These are phyloP conservation scores for Przewalskia tangutica DNA, from an alignment of 257 asterid genomes.

Conservation along the genomic window DNA sequence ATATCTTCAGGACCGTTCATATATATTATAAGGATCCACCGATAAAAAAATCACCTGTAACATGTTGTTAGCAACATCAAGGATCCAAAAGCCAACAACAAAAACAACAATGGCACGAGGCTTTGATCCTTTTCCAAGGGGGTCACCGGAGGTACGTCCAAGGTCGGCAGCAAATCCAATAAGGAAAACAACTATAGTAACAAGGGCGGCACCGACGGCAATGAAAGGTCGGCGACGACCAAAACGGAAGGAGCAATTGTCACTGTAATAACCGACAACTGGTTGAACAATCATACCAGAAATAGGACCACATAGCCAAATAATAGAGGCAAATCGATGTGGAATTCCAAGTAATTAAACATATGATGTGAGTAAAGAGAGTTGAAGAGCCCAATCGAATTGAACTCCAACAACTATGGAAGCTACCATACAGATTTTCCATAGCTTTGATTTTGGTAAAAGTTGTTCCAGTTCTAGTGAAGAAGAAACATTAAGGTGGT, in stretches of 20 bases:
- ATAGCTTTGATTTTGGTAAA: constrained; percentile 23
- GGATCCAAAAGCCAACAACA: constrained; percentile 82
- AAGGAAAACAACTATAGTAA: too few species aligned
- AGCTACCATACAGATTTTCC: constrained; percentile 49
- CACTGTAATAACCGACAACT: too few species aligned
- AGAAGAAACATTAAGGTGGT: not conserved
- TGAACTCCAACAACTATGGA: constrained; percentile 85
- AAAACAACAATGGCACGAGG: constrained; percentile 70
- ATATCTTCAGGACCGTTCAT: too few species aligned
- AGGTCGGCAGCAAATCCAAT: too few species aligned
- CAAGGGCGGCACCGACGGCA: too few species aligned
- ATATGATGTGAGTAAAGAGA: constrained; percentile 77
- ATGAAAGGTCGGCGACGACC: too few species aligned
- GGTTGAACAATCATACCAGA: too few species aligned
- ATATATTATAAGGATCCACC: too few species aligned
- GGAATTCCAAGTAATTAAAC: constrained; percentile 80
- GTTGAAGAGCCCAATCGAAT: constrained; percentile 94
- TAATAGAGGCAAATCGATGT: constrained; percentile 61
- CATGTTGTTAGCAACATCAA: constrained; percentile 84
- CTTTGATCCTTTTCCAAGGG: constrained; percentile 26
- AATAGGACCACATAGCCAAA: too few species aligned
- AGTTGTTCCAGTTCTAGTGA: constrained; percentile 18
- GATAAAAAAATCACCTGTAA: constrained; percentile 44
- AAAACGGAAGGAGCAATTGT: too few species aligned
- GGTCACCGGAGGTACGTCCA: constrained; percentile 66